Conservation (phyloP, 768 basidiomycete species). For the Suillus variegatus region DNA sequence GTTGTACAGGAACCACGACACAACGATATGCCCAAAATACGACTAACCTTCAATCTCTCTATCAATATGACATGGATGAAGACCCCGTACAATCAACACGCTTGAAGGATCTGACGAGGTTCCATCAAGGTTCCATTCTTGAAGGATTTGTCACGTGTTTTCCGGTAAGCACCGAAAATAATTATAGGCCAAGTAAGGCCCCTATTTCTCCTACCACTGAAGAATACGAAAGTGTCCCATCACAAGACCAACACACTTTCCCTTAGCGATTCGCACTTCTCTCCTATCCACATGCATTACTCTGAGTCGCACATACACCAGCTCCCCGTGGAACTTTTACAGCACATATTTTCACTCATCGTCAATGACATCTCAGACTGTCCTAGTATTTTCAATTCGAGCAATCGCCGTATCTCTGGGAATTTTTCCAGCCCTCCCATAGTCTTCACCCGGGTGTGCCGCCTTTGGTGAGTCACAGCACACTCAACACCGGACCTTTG, state of each 20-base stretch:
- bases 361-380: not conserved
- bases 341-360: not conserved
- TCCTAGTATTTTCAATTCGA: not conserved
- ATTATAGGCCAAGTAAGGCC: too few relatives aligned
- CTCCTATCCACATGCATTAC: not conserved
- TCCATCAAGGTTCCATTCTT: too few relatives aligned
- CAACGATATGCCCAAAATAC: too few relatives aligned
- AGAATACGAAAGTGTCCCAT: not conserved
- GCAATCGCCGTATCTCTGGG: not conserved
- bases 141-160: not conserved
- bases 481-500: not conserved
- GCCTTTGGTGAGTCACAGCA: not conserved
- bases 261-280: not conserved
- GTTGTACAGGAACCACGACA: too few relatives aligned
- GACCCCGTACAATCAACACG: too few relatives aligned
- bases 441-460: not conserved
- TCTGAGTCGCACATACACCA: not conserved
- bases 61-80: too few relatives aligned
- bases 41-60: too few relatives aligned
- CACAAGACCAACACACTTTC: not conserved
- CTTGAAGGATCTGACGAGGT: too few relatives aligned
- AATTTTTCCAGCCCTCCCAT: not conserved
- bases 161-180: not conserved
- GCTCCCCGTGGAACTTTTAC: not conserved
- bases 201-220: not conserved